Base-by-base conservation (phyloP, 495 filamentous ascomycete genomes). In the Neurospora sp. region DNA sequence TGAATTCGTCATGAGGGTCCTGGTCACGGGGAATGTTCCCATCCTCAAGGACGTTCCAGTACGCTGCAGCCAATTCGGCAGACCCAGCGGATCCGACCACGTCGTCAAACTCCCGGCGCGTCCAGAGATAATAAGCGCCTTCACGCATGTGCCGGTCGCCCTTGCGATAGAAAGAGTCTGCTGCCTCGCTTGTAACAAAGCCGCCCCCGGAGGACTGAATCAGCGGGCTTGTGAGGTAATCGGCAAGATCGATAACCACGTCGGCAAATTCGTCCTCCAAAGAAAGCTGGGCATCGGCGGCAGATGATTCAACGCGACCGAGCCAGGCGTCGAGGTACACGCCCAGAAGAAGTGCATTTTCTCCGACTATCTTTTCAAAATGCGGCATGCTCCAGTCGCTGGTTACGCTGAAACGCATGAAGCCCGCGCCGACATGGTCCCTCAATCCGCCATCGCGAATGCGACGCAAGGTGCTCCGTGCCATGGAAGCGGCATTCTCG, bases 321-420 rank as follows among this genome's bases (percentile, higher is more conserved):
- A 94, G 86, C 84, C 93, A 98, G 0, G 92, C 95, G 78, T 98
- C 95, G 7, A 97, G 85, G 78, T 96, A 99, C 31, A 93, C 87
- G 73, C 92, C 88, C 16, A 99, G 82, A 14, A 99, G 88, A 74
- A 98, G 91, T 9, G 92, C 93, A 75, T 99, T 95, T 78, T 98
- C 96, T 72, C 95, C 94, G 3, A 98, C 88, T 93, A 99, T 97
- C 86, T 99, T 99, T 82, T 99, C 96, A 78, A 99, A 99, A 78
- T 97, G 94, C 35, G 96, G 96, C 48, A 99, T 81, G 71, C 88
- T 90, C 96, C 96, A 99, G 80, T 98, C 91, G 37, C 87, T 83
- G 7, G 96, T 98, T 8, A 97, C 91, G 44, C 93, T 96, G 75
- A 97, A 97, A 68, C 96, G 86, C 69, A 94, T 89, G 78, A 98